Evolutionary conservation across 495 filamentous ascomycete genomes (phyloP), one percentile per base, ranked within the genome.

Genomic region (Lindgomyces ingoldianus): DNA sequence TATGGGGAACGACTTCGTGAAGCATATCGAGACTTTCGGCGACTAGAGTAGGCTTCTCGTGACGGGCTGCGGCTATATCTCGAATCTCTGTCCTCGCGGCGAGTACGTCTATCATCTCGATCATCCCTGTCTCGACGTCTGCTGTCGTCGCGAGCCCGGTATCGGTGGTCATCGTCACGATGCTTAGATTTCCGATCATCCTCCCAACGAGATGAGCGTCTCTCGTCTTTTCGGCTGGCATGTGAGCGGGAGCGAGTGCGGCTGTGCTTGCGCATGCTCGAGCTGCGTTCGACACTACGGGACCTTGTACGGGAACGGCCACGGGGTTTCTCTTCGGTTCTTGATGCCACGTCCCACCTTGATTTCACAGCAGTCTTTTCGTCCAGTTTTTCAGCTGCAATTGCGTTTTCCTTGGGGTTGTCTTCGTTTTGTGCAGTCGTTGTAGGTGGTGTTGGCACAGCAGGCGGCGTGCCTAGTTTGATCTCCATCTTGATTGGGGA

Each of bases 191-290:
- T 18, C 68, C 64, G 44, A 70, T 70, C 29, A 68, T 70, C 50
- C 58, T 69, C 44, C 61, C 42, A 27, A 60, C 36, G 33, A 69
- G 73, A 74, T 1, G 75, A 70, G 29, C 63, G 56, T 53, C 62
- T 22, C 63, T 72, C 29, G 71, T 27, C 54, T 22, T 71, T 22
- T 66, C 75, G 62, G 75, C 69, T 30, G 74, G 74, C 60, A 72
- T 73, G 56, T 69, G 62, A 58, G 82, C 77, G 57, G 78, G 83
- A 73, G 83, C 72, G 19, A 26, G 25, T 60, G 16, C 48, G 21
- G 30, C 56, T 61, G 48, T 22, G 53, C 48, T 63, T 67, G 18
- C 58, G 51, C 8, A 56, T 44, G 51, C 50, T 60, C 25, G 46
- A 21, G 14, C 42, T 61, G 2, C 53, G 55, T 6, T 57, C 60